Evolutionary conservation across 2,329 filamentous ascomycete genomes (phyloP), one percentile per base, ranked within the genome.

Genomic region (Bipolaris victoriae): DNA sequence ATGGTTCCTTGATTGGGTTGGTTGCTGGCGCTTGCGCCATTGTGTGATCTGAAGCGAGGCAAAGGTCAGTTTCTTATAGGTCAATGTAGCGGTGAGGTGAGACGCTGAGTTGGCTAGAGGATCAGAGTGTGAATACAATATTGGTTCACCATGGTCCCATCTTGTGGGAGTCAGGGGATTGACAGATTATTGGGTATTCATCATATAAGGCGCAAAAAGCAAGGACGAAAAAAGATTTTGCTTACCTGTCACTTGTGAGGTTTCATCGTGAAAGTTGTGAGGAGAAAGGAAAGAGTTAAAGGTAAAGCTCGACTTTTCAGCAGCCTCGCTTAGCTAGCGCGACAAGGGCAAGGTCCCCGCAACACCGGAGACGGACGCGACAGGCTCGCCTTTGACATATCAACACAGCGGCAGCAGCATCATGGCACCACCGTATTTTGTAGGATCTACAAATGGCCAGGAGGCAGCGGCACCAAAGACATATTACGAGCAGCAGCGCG

Each of bases 161-260:
- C 61, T 57, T 61, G 65, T 79, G 68, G 80, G 80, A 78, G 80
- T 91, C 88, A 90, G 89, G 83, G 87, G 89, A 91, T 91, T 91
- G 89, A 91, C 89, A 91, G 89, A 91, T 73, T 69, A 86, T 81
- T 80, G 86, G 86, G 87, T 90, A 88, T 90, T 90, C 78, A 79
- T 79, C 79, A 79, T 79, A 54, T 59, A 61, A 56, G 41, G 9
- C 41, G 31, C 29, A 47, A 57, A 18, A 22, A 43, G 20, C 13
- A 53, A 49, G 13, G 37, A 41, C 13, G 3, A 11, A 29, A 20
- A 26, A 47, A 33, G 46, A 37, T 16, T 49, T 49, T 49, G 61
- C 70, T 64, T 73, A 75, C 72, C 65, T 44, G 70, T 70, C 63
- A 73, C 70, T 72, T 72, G 68, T 71, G 65, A 61, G 70, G 67